Conservation (phyloP, 2,329 filamentous ascomycete genomes). For the Xylaria polymorpha region DNA sequence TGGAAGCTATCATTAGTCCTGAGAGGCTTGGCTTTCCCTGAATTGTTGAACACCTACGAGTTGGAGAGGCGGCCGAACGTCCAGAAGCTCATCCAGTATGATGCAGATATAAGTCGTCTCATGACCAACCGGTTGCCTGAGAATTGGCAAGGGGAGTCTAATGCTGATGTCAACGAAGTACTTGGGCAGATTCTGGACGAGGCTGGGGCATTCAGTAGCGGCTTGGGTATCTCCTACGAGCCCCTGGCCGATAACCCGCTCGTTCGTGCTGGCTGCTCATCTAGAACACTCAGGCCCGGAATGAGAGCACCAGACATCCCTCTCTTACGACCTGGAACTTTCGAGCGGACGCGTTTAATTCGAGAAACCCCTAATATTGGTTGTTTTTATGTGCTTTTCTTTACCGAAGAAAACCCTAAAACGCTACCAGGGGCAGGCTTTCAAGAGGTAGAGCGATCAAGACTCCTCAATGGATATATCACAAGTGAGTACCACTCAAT, state of each 20-base stretch:
- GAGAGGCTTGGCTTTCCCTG: conserved; percentile 40
- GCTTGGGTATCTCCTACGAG: conserved; percentile 66
- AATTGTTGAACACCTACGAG: conserved; percentile 60
- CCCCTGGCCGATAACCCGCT: conserved; percentile 54
- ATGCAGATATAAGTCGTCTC: conserved; percentile 52
- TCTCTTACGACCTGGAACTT: conserved; percentile 59
- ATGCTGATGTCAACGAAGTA: conserved; percentile 57
- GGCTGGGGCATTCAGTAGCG: conserved; percentile 43
- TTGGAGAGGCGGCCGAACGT: conserved; percentile 60
- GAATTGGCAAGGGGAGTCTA: conserved; percentile 55
- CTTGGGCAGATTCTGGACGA: conserved; percentile 65
- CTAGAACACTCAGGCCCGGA: conserved; percentile 49
- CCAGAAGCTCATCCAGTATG: conserved; percentile 55
- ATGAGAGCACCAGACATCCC: conserved; percentile 59
- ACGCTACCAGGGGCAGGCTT: conserved; percentile 21
- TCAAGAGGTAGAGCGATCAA: conserved; percentile 22
- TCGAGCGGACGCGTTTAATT: conserved; percentile 57
- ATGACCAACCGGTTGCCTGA: conserved; percentile 56
- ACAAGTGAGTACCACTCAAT: conserved; percentile 13
- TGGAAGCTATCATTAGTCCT: conserved; percentile 63
- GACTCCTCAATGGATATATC: conserved; percentile 28
- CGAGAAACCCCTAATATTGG: conserved; percentile 57
- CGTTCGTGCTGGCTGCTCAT: conserved; percentile 9
- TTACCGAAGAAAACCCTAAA: conserved; percentile 40
- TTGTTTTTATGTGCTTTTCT: conserved; percentile 57